These are phyloP conservation scores for Camellia sinensis DNA, from an alignment of 148 eudicot genomes.

Conservation along the genomic window DNA sequence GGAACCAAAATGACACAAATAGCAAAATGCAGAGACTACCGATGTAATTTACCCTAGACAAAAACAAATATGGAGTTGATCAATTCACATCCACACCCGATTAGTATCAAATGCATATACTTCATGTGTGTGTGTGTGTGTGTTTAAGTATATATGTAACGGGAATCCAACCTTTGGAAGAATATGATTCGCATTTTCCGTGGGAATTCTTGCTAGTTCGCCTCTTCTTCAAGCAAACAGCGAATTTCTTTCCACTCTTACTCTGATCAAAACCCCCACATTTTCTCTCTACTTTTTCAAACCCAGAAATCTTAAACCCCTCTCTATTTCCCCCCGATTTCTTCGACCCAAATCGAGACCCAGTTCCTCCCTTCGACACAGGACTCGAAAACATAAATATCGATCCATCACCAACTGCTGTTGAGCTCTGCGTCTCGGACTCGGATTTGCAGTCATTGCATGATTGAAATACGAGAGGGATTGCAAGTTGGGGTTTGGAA, in stretches of 20 bases:
- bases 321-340: conserved; percentile 18
- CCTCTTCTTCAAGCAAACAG: conserved; percentile 64
- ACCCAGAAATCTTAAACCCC: conserved; percentile 11
- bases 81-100: too few species aligned
- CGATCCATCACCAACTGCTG: conserved; percentile 6
- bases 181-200: conserved; percentile 46
- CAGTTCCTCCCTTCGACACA: conserved; percentile 14
- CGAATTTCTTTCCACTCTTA: conserved; percentile 37
- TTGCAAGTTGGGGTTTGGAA: conserved; percentile 14
- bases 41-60: too few species aligned
- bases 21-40: too few species aligned
- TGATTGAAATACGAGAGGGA: background rate
- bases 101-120: too few species aligned
- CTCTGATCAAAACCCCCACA: conserved; percentile 27
- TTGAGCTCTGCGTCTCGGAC: conserved; percentile 4
- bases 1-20: too few species aligned
- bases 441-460: background rate
- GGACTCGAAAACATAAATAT: conserved; percentile 63
- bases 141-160: background rate
- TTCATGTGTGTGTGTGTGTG: too few species aligned
- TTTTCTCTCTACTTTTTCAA: conserved; percentile 23
- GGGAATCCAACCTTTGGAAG: conserved; percentile 51
- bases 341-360: conserved; percentile 20
- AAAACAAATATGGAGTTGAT: too few species aligned
- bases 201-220: conserved; percentile 34